A percentile compares a stretch with the other conserved stretches of the same genome.
phyloP scores from a whole-genome alignment of 2,329 filamentous ascomycete species.

The Coleophoma crateriformis region DNA sequence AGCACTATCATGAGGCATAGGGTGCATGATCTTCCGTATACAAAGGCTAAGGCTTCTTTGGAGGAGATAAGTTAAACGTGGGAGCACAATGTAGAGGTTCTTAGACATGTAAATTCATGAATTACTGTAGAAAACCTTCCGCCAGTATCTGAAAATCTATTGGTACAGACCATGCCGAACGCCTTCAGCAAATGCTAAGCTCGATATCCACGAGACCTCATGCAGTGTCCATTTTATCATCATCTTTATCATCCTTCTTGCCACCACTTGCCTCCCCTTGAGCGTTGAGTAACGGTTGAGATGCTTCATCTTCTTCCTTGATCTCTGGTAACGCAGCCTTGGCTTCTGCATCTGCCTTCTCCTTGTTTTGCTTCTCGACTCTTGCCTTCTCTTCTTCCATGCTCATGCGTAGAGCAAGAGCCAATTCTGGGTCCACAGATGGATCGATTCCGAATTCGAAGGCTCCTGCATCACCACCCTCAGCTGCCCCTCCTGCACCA shows the following conservation, averaged over 20 bases:
- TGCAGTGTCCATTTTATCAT: constrained; percentile 90
- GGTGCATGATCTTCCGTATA: no score
- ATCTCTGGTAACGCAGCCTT: constrained; percentile 78
- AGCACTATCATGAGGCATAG: no score
- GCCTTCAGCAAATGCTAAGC: constrained; percentile 24
- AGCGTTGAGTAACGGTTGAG: constrained; percentile 56
- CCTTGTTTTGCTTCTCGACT: constrained; percentile 77
- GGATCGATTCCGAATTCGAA: constrained; percentile 92
- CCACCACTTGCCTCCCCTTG: constrained; percentile 58
- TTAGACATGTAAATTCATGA: background rate
- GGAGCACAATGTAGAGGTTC: background rate
- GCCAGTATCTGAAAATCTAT: constrained; percentile 17
- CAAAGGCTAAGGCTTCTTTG: no score
- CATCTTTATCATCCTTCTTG: constrained; percentile 43
- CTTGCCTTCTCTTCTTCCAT: constrained; percentile 97
- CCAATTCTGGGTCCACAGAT: constrained; percentile 85
- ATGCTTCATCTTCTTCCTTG: constrained; percentile 69
- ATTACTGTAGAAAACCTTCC: background rate
- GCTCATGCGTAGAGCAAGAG: constrained; percentile 91
- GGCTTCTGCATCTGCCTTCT: constrained; percentile 65
- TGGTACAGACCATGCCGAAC: constrained; percentile 28
- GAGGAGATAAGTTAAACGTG: no score
- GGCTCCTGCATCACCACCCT: constrained; percentile 49
- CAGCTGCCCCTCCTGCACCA: constrained; percentile 45
- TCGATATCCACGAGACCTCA: constrained; percentile 30